A percentile compares a stretch with the other conserved stretches of the same genome.
Conservation (phyloP, 2,329 filamentous ascomycete species). For the Penicillium sp. region DNA sequence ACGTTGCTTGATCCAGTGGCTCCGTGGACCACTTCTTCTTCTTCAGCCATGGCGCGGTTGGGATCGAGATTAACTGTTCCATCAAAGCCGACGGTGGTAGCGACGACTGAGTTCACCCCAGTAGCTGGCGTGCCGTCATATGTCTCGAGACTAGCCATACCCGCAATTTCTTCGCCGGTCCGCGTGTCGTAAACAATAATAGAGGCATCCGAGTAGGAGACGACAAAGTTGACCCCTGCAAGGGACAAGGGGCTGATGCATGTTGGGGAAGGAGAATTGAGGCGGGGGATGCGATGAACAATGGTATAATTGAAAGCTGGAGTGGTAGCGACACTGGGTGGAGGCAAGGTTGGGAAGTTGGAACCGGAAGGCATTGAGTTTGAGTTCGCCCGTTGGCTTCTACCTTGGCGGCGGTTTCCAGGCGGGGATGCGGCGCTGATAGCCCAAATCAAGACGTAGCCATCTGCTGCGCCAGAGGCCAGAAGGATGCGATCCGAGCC, state of each 20-base stretch:
- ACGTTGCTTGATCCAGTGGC: slow-evolving; percentile 81
- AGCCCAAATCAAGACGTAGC: slow-evolving; percentile 88
- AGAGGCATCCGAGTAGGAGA: slow-evolving; percentile 85
- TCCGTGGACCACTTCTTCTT: slow-evolving; percentile 75
- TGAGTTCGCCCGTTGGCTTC: slow-evolving; percentile 81
- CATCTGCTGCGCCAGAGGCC: slow-evolving; percentile 89
- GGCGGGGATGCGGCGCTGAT: slow-evolving; percentile 82
- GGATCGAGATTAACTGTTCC: slow-evolving; percentile 59
- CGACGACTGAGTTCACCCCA: slow-evolving; percentile 85
- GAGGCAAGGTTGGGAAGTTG: slow-evolving; percentile 84
- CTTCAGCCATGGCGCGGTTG: slow-evolving; percentile 60
- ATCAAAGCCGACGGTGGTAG: slow-evolving; percentile 79
- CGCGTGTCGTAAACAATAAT: slow-evolving; percentile 90
- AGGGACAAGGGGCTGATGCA: slow-evolving; percentile 86
- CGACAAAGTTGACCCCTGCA: slow-evolving; percentile 83
- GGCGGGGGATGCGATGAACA: slow-evolving; percentile 77
- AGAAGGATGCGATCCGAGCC: slow-evolving; percentile 81
- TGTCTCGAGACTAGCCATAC: slow-evolving; percentile 91
- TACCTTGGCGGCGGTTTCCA: slow-evolving; percentile 66
- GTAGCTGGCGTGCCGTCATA: slow-evolving; percentile 83
- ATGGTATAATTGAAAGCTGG: slow-evolving; percentile 86
- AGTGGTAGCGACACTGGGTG: slow-evolving; percentile 79
- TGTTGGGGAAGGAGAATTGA: slow-evolving; percentile 72
- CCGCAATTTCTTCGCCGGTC: slow-evolving; percentile 84
- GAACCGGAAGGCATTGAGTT: slow-evolving; percentile 95